Evolutionary conservation across 2,329 filamentous ascomycete species (phyloP), one percentile per base, ranked within the genome.

Genomic region (Leptographium wingfieldii): DNA sequence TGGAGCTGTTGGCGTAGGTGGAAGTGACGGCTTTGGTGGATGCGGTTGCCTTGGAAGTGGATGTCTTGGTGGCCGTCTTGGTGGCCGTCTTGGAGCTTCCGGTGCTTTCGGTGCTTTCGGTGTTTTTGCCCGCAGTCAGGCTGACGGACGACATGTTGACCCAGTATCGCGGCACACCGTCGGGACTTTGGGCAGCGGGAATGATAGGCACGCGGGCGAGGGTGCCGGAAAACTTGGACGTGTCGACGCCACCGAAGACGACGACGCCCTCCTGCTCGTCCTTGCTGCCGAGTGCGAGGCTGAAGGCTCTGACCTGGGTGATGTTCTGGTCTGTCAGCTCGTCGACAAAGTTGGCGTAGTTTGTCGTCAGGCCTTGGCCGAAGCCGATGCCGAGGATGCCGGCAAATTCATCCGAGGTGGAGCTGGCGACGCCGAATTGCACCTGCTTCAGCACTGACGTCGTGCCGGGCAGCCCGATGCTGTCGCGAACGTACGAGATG

Each of bases 311-410:
- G 14, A 80, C 81, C 22, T 75, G 72, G 38, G 84, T 87, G 43
- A 80, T 66, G 27, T 79, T 80, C 62, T 80, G 78, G 2, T 72
- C 65, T 16, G 67, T 69, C 49, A 82, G 71, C 66, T 79, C 72
- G 68, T 81, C 79, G 63, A 82, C 65, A 60, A 82, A 76, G 67
- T 79, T 81, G 62, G 69, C 73, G 66, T 82, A 81, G 10, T 63
- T 66, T 2, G 74, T 77, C 31, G 75, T 79, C 57, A 74, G 64
- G 43, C 75, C 76, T 14, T 71, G 55, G 3, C 82, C 76, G 68
- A 89, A 89, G 29, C 89, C 89, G 60, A 94, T 85, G 27, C 90
- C 90, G 25, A 95, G 71, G 55, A 94, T 89, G 46, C 79, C 79
- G 0, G 77, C 73, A 61, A 78, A 79, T 63, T 79, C 74, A 62